Conservation (phyloP, 345 rosid species). For the Brassica nigra region DNA sequence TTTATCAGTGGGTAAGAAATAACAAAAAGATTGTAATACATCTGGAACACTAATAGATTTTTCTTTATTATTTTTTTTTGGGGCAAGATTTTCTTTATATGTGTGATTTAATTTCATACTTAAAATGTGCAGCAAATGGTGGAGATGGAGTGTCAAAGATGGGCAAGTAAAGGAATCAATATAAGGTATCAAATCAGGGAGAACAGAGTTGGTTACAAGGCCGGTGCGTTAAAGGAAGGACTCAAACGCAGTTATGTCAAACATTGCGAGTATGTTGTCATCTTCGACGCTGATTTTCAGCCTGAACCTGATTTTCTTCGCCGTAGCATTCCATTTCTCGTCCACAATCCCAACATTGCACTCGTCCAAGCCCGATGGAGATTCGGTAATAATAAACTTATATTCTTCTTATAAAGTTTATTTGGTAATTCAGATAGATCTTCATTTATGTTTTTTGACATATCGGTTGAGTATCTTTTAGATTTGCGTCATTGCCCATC, state of each 20-base stretch:
- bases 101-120: background rate
- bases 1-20: background rate
- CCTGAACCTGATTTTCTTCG: slow-evolving; percentile 91
- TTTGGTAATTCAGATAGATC: background rate
- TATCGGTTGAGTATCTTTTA: background rate
- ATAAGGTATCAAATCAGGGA: slow-evolving; percentile 91
- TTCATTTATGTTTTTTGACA: slow-evolving; percentile 4
- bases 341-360: slow-evolving; percentile 75
- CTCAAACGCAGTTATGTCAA: slow-evolving; percentile 87
- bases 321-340: slow-evolving; percentile 85
- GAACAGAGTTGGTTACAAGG: slow-evolving; percentile 84
- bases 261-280: slow-evolving; percentile 88
- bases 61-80: too few species aligned
- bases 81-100: background rate
- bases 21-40: slow-evolving; percentile 6
- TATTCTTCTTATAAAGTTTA: background rate
- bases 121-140: slow-evolving; percentile 75
- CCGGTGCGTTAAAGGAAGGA: slow-evolving; percentile 97
- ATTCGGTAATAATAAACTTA: slow-evolving; percentile 62
- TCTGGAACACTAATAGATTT: background rate
- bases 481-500: background rate
- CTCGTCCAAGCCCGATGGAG: slow-evolving; percentile 98
- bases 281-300: slow-evolving; percentile 94
- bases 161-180: slow-evolving; percentile 97
- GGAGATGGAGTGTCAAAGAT: slow-evolving; percentile 91